Evolutionary conservation across 441 rosid species (phyloP), one percentile per base, ranked within the genome.

Genomic region (Mallotus japonicus): DNA sequence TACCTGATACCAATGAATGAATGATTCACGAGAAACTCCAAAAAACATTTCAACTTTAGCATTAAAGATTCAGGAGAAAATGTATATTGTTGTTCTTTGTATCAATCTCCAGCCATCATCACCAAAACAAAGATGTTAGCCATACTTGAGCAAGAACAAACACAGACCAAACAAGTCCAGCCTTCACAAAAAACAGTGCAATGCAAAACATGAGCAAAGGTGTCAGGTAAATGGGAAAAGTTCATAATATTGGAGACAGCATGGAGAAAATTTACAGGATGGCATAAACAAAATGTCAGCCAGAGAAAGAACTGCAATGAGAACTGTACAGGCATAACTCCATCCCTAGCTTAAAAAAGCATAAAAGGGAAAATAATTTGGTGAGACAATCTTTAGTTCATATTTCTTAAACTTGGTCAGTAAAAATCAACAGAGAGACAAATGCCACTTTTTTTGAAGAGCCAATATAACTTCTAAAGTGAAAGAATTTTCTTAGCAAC

Each of bases 1-100:
- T 92, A 95, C 80, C 97, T 90, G 78, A 71, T n/a, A 75, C 73
- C 10, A 65, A 61, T 51, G 62, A 68, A 82, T 69, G 66, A 51
- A 81, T 55, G 40, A 75, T 77, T 70, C 66, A 70, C 53, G 62
- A 62, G 67, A 71, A 66, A 54, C 62, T 50, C 24, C 54, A 16
- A 47, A 65, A 46, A 22, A 56, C 76, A 50, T 71, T 42, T 20
- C 17, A 44, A 56, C 53, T 42, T 49, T 13, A 4, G 49, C 19
- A 60, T n/a, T 40, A 17, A 53, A 14, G 24, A 61, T 20, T 51
- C 51, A 32, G 3, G 8, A 42, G 46, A 42, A 44, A 44, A 44
- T 8, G 49, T 44, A 44, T 44, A 44, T 37, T 37, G 0, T 55
- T 24, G 11, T 28, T 28, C 58, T 53, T 55, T 49, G 20, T 47